Base-by-base conservation (phyloP, 225 moss, liverwort and hornwort genomes). In the Antitrichia curtipendula region DNA sequence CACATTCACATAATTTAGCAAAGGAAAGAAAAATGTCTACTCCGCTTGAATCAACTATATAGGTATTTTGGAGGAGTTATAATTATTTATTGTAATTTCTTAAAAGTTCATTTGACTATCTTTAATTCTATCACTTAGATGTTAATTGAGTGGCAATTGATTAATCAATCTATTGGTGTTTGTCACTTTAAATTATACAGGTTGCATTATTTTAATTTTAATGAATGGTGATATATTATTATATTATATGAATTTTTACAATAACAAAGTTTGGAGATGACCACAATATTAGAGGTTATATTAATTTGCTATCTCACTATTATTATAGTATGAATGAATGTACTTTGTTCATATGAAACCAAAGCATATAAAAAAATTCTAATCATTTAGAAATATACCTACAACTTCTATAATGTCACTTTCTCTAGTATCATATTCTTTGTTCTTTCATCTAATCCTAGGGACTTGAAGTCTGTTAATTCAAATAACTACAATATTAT, bases 101-200 rank as follows among this genome's bases (percentile, higher is more conserved):
- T 7, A 22, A 68, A 12, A 38, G 4, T 22, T 66, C 36, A 68
- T 68, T 38, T 23, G 7, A 23, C 13, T 38, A 23, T 13, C 23
- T 38, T n/a, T 66, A 22, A 66, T 38, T n/a, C 8, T 40, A 40
- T 4, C 2, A 40, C 14, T 24, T 69, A 24, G 40, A 24, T 24
- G 8, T 69, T 14, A 40, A 40, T 24, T 40, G 25, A 24, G 5
- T 1, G 1, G 0, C 14, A 24, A 13, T 0, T 69, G 0, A 21
- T 69, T 24, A 24, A 24, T 69, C n/a, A n/a, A n/a, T 8, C 1
- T 69, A 69, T 14, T 24, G 14, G 8, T 40, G 24, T 66, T 11
- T 66, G 22, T 38, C 1, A 38, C 22, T 22, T 4, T 40, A 24
- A 24, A 24, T 69, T 13, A 38, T 3, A 24, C 40, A 40, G 40